These are phyloP conservation scores for Leonotis leonurus DNA, from an alignment of 257 asterid genomes.

Conservation along the genomic window DNA sequence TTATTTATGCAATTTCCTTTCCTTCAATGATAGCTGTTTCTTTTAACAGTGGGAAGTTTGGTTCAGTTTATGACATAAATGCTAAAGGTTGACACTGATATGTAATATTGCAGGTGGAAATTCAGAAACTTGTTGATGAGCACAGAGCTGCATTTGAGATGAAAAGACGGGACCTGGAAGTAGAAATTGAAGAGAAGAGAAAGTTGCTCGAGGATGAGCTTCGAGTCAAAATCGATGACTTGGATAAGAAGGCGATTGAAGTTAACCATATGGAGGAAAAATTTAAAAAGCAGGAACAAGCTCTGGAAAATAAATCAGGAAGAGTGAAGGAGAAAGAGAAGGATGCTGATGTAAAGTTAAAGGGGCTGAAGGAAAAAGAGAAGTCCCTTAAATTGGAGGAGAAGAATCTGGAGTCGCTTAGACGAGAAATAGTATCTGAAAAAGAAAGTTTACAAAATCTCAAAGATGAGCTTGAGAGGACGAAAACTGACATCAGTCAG, in stretches of 20 bases:
- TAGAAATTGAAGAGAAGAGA: conserved; percentile 46
- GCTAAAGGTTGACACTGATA: background rate
- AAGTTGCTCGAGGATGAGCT: conserved; percentile 46
- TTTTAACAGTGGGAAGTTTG: background rate
- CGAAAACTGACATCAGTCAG: conserved; percentile 45
- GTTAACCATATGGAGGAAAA: conserved; percentile 59
- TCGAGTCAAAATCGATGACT: conserved; percentile 37
- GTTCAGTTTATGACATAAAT: background rate
- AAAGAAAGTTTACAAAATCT: conserved; percentile 40
- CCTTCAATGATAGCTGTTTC: background rate
- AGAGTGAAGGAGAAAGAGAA: conserved; percentile 72
- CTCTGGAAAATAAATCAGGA: conserved; percentile 50
- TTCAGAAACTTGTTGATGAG: conserved; percentile 61
- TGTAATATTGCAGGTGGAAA: conserved; percentile 52
- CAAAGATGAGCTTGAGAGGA: conserved; percentile 46
- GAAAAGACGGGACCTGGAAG: conserved; percentile 49
- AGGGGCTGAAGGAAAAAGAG: conserved; percentile 59
- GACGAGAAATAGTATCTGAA: conserved; percentile 42
- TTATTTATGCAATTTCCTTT: background rate
- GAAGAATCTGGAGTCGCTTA: conserved; percentile 35
- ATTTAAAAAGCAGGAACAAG: conserved; percentile 54
- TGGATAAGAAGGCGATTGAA: conserved; percentile 48
- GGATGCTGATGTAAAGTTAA: conserved; percentile 45
- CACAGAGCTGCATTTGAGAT: conserved; percentile 43
- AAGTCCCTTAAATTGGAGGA: conserved; percentile 49